Evolutionary conservation across 106 monocot species (phyloP).

Genomic region (Amphibolis antarctica): DNA sequence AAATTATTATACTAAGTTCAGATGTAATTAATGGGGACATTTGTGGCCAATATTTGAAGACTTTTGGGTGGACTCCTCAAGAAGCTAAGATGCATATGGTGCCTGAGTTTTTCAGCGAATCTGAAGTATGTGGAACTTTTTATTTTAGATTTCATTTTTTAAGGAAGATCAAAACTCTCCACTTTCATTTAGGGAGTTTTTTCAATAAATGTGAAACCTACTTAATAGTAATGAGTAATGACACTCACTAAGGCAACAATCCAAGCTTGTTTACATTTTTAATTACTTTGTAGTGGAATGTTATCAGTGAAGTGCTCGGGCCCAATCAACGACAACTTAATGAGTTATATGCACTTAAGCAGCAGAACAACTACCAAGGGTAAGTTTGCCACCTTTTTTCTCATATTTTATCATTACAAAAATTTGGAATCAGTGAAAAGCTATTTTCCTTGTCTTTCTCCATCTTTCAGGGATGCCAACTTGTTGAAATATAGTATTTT

Average conservation of each 20-base stretch:
- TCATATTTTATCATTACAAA: no score
- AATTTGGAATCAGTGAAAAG: no score
- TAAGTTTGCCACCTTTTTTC: slow-evolving; percentile 23
- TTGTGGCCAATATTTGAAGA: slow-evolving; percentile 28
- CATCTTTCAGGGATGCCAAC: no score
- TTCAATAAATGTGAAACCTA: background rate
- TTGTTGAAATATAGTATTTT: no score
- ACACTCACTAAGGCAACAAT: background rate
- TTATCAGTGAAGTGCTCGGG: slow-evolving; percentile 80
- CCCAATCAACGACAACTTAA: slow-evolving; percentile 79
- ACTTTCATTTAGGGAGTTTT: background rate
- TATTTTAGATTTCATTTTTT: background rate
- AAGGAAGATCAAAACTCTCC: background rate
- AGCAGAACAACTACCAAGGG: slow-evolving; percentile 32
- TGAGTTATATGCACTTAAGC: slow-evolving; percentile 64
- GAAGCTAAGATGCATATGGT: slow-evolving; percentile 97
- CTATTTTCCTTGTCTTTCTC: no score
- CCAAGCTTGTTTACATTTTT: background rate
- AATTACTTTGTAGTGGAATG: slow-evolving; percentile 62
- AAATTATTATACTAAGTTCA: background rate
- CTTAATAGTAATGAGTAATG: background rate
- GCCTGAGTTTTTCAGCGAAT: slow-evolving; percentile 64
- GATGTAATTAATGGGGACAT: background rate
- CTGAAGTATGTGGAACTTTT: slow-evolving; percentile 40
- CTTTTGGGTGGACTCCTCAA: slow-evolving; percentile 81